Conservation (phyloP, 1,139 yeast genomes). For the Protomyces inouyei region DNA sequence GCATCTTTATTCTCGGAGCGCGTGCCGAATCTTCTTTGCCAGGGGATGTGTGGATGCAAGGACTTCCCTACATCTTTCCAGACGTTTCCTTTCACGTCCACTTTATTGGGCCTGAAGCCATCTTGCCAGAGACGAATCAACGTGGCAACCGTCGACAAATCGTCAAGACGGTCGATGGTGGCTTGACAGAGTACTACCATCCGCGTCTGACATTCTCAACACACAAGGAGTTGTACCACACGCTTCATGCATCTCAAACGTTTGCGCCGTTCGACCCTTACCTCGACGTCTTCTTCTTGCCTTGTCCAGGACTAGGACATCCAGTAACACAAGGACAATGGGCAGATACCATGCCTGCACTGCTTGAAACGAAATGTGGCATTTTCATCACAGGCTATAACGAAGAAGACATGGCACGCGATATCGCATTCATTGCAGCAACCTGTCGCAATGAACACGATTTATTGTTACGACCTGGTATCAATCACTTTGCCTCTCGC, state of each 20-base stretch:
- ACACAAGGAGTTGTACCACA: slow-evolving; percentile 89
- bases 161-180: slow-evolving; percentile 22
- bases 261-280: slow-evolving; percentile 98
- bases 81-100: slow-evolving; percentile 76
- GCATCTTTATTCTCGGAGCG: slow-evolving; percentile 85
- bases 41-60: slow-evolving; percentile 91
- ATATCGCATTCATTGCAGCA: slow-evolving; percentile 42
- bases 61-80: slow-evolving; percentile 74
- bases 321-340: slow-evolving; percentile 75
- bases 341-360: slow-evolving; percentile 76
- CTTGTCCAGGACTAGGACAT: slow-evolving; percentile 92
- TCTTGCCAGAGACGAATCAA: slow-evolving; percentile 47
- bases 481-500: slow-evolving; percentile 23
- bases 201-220: slow-evolving; percentile 68
- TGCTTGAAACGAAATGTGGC: slow-evolving; percentile 89
- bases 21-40: slow-evolving; percentile 92
- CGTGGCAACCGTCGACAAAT: slow-evolving; percentile 3
- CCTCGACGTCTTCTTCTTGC: slow-evolving; percentile 80
- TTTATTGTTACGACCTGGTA: slow-evolving; percentile 12
- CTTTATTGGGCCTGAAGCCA: slow-evolving; percentile 89
- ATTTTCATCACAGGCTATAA: slow-evolving; percentile 87
- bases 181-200: slow-evolving; percentile 59
- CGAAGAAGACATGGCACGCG: slow-evolving; percentile 63
- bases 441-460: slow-evolving; percentile 21
- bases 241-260: slow-evolving; percentile 82